These are phyloP conservation scores for Penicillium coffeae DNA, from an alignment of 495 filamentous ascomycete species.

Conservation along the genomic window DNA sequence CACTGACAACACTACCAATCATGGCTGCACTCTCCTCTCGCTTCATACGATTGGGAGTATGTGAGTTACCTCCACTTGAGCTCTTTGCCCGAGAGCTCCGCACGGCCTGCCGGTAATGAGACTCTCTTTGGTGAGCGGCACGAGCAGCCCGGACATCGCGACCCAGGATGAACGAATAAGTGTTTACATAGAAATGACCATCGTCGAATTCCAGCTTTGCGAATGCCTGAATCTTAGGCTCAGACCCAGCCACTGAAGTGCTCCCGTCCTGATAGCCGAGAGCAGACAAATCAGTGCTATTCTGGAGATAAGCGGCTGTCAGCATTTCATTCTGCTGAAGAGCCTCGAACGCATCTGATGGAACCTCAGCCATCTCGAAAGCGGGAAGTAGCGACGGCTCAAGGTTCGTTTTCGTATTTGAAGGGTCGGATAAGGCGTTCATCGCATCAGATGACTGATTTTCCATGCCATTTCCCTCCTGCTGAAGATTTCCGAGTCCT, in stretches of 20 bases:
- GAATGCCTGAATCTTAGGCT: slow-evolving; percentile 56
- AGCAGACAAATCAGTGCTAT: slow-evolving; percentile 36
- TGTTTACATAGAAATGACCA: slow-evolving; percentile 70
- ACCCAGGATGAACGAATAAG: slow-evolving; percentile 61
- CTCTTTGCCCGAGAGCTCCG: slow-evolving; percentile 42
- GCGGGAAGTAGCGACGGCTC: slow-evolving; percentile 38
- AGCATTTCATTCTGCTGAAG: slow-evolving; percentile 43
- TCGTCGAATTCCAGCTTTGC: slow-evolving; percentile 70
- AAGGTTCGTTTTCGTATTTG: slow-evolving; percentile 29
- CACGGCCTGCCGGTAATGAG: slow-evolving; percentile 41
- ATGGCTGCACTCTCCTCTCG: slow-evolving; percentile 43
- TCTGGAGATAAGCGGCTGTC: slow-evolving; percentile 39
- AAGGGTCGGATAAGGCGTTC: slow-evolving; percentile 33
- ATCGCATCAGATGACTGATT: slow-evolving; percentile 20
- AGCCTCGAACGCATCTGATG: slow-evolving; percentile 36
- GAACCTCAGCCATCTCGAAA: slow-evolving; percentile 33
- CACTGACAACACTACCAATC: slow-evolving; percentile 53
- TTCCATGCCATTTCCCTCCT: slow-evolving; percentile 6
- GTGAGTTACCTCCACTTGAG: slow-evolving; percentile 44
- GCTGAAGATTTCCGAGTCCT: slow-evolving; percentile 8
- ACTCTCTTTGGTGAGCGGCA: slow-evolving; percentile 46
- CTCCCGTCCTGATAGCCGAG: slow-evolving; percentile 39
- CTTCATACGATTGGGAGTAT: slow-evolving; percentile 46
- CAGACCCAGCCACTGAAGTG: slow-evolving; percentile 40
- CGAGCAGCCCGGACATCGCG: slow-evolving; percentile 57